Evolutionary conservation across 371 early-diverging fungal species (phyloP).

Genomic region (Actinomucor elegans): DNA sequence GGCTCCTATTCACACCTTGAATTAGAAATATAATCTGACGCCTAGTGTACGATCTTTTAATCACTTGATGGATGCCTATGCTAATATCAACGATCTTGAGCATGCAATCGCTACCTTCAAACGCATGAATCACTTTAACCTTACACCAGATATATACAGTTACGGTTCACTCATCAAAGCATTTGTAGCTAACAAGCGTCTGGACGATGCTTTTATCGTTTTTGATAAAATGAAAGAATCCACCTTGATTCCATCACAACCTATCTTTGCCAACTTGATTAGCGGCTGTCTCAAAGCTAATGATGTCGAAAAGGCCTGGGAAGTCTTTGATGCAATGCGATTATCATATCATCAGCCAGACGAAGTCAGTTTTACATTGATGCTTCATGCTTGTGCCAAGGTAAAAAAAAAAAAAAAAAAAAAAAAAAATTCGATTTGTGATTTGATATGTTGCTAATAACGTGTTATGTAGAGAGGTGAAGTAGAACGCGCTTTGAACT

Average conservation of each 20-base stretch:
- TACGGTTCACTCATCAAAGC: conserved; percentile 77
- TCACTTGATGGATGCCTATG: conserved; percentile 81
- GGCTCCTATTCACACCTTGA: no score
- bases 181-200: conserved; percentile 51
- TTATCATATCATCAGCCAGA: conserved; percentile 77
- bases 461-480: conserved; percentile 47
- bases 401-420: conserved; percentile 20
- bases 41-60: conserved; percentile 72
- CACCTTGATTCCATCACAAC: conserved; percentile 48
- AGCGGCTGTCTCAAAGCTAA: conserved; percentile 76
- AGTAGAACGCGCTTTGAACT: conserved; percentile 79
- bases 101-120: conserved; percentile 60
- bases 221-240: conserved; percentile 71
- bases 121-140: conserved; percentile 35
- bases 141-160: conserved; percentile 63
- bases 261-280: conserved; percentile 79
- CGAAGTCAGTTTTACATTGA: conserved; percentile 76
- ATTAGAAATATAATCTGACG: conserved; percentile 50
- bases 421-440: no score
- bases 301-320: conserved; percentile 82
- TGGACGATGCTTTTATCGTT: conserved; percentile 73
- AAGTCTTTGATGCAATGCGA: conserved; percentile 88
- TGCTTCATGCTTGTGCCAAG: conserved; percentile 91
- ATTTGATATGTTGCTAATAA: no score
- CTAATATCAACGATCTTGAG: conserved; percentile 64